Base-by-base conservation (phyloP, 1,284 basidiomycete genomes). In the Lignosus rhinocerotis region DNA sequence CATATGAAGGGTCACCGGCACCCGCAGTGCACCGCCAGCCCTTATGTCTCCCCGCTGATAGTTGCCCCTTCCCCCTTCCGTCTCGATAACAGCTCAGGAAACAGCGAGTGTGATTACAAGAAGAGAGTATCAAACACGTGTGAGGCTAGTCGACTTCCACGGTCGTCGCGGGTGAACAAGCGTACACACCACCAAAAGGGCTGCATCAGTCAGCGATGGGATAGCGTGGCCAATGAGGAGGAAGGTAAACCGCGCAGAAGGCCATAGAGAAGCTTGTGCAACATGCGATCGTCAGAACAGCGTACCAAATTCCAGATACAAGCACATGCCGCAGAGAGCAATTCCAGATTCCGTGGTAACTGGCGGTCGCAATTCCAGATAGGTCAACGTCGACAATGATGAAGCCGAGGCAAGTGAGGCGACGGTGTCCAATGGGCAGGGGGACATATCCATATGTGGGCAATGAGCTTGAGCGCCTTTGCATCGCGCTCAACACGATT, bases 301-400 rank as follows among this genome's bases (percentile, higher is more conserved):
- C 21, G 30, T 34, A 51, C 36, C 49, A 49, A 60, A 63, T 60
- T 61, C 56, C 62, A 63, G 62, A 63, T 63, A 51, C 45, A 12
- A 44, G 55, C 56, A 55, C 62, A 58, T 60, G 62, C 56, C 47
- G 55, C 56, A 57, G 62, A 4, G 34, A 44, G 43, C 19, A 61
- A 61, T 61, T 64, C 60, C 63, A 64, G 63, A 62, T 64, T 57
- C 42, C 58, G 60, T 60, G 63, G 60, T 16, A 53, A 51, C 45
- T 19, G n/a, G 25, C 41, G 42, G 43, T 9, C 36, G 12, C 45
- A 52, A 52, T 51, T 54, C 44, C 42, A 50, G 53, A 52, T 52
- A 51, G 58, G 32, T 17, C 55, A 45, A 39, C 44, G 49, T 51
- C 49, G 62, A 55, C 46, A 42, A 39, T 58, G 59, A 58, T 60